Percentiles rank a stretch among this genome's conserved stretches.
Evolutionary conservation across 495 filamentous ascomycete genomes (phyloP).

Genomic region (Darksidea phi): DNA sequence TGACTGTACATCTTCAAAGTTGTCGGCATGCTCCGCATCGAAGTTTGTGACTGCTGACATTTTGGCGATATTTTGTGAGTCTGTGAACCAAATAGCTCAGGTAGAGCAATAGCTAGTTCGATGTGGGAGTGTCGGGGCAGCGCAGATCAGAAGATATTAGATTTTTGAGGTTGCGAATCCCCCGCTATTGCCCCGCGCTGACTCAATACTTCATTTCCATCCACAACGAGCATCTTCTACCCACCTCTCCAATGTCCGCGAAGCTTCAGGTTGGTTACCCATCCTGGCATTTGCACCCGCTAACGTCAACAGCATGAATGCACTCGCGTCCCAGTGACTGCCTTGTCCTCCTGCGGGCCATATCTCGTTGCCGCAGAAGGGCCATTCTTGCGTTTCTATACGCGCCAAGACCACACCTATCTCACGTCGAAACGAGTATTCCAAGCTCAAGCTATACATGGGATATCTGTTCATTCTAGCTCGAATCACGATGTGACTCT

Average conservation of each 20-base stretch:
- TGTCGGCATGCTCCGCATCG: constrained; percentile 69
- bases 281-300: neutral
- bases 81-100: neutral
- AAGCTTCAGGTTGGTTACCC: constrained; percentile 20
- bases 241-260: constrained; percentile 31
- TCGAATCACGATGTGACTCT: constrained; percentile 9
- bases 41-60: constrained; percentile 54
- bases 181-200: constrained; percentile 22
- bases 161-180: constrained; percentile 1
- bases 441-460: constrained; percentile 64
- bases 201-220: constrained; percentile 33
- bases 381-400: constrained; percentile 62
- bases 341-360: constrained; percentile 50
- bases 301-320: constrained; percentile 35
- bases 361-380: constrained; percentile 72
- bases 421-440: constrained; percentile 55
- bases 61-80: constrained; percentile 33
- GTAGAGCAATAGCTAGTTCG: neutral
- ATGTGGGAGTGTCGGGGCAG: neutral
- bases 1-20: constrained; percentile 70
- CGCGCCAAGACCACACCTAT: constrained; percentile 43
- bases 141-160: neutral
- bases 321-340: constrained; percentile 55
- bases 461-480: constrained; percentile 51
- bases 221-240: constrained; percentile 7